Percentiles rank a stretch among this genome's conserved stretches.
phyloP scores from a whole-genome alignment of 768 basidiomycete species.

The Nevesoporus exiguus region DNA sequence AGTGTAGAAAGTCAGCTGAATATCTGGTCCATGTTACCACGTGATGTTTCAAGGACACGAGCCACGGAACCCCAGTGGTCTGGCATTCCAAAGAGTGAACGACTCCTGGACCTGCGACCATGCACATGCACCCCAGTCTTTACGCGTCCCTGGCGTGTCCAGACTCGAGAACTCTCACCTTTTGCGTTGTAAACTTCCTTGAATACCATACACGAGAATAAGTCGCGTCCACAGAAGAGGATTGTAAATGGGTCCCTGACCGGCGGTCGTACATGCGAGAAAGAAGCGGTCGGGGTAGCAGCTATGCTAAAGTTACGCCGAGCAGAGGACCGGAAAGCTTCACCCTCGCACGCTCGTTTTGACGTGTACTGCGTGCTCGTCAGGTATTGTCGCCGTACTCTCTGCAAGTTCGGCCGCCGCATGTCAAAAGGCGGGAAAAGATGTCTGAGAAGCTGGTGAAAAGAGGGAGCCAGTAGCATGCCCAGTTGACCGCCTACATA shows the following conservation, averaged over 20 bases:
- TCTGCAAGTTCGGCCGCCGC: neutral
- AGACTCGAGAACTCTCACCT: slow-evolving; percentile 41
- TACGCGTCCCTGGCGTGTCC: neutral
- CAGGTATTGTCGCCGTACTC: neutral
- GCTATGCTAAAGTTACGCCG: neutral
- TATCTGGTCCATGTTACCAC: too few species aligned
- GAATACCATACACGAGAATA: slow-evolving; percentile 79
- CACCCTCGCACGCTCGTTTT: neutral
- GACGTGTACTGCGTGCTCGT: neutral
- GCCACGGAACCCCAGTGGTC: neutral
- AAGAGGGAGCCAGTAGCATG: slow-evolving; percentile 1
- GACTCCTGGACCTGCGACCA: too few species aligned
- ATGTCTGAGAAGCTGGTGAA: neutral
- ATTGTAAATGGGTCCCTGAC: slow-evolving; percentile 54
- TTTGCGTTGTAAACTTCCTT: slow-evolving; percentile 55
- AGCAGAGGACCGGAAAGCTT: neutral
- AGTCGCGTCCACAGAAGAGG: slow-evolving; percentile 85
- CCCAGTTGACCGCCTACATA: neutral
- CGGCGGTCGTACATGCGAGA: neutral
- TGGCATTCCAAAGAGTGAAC: neutral
- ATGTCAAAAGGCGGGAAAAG: neutral
- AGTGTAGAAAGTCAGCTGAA: too few species aligned
- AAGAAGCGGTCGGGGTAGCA: neutral
- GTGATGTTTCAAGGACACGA: neutral
- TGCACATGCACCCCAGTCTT: neutral